Percentiles rank a stretch among this genome's conserved stretches.
These are phyloP conservation scores for Sporisorium scitamineum DNA, from an alignment of 1,284 basidiomycete genomes.

Conservation along the genomic window DNA sequence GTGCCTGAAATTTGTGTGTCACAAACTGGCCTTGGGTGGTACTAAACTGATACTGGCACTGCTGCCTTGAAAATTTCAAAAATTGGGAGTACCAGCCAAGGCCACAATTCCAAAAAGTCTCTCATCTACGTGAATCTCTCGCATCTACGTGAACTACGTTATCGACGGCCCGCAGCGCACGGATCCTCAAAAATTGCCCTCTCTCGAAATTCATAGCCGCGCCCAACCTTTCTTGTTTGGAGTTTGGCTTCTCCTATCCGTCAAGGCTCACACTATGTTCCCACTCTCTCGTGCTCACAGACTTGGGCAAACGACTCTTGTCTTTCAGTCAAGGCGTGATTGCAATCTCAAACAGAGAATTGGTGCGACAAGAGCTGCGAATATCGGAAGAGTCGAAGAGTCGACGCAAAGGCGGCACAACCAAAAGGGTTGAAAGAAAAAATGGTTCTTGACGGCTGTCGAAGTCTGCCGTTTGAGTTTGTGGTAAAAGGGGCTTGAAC, in stretches of 20 bases:
- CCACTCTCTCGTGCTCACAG: not conserved
- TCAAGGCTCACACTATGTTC: no score
- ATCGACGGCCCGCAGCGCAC: not conserved
- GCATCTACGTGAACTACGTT: not conserved
- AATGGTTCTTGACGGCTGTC: not conserved
- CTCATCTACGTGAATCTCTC: no score
- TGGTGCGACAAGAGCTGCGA: not conserved
- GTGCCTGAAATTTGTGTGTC: no score
- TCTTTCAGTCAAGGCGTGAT: not conserved
- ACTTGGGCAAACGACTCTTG: not conserved
- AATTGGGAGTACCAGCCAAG: no score
- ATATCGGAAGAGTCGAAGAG: not conserved
- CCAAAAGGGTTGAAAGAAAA: no score
- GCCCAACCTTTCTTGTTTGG: not conserved
- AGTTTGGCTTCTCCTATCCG: no score
- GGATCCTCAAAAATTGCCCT: not conserved
- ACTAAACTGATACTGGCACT: no score
- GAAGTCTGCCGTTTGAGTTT: not conserved
- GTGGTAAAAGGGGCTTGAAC: not conserved
- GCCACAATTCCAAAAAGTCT: no score
- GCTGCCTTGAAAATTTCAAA: no score
- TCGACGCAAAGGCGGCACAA: not conserved
- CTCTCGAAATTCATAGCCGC: not conserved
- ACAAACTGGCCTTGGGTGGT: no score
- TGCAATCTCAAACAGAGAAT: not conserved